Evolutionary conservation across 2,329 filamentous ascomycete genomes (phyloP).

Genomic region (Epichloe baconii): DNA sequence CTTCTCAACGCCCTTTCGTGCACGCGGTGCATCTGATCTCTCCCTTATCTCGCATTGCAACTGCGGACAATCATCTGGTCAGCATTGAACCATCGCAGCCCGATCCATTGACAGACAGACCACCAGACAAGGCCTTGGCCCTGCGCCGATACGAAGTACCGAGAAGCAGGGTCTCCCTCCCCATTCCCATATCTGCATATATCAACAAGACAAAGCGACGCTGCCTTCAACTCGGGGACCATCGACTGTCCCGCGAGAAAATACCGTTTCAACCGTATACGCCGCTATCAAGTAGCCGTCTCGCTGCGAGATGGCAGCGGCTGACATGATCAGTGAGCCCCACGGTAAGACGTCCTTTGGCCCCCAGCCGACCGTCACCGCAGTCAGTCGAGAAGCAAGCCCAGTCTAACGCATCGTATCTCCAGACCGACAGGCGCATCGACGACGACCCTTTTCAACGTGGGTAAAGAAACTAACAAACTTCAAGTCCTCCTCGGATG

Average conservation of each 20-base stretch:
- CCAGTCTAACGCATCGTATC: constrained; percentile 10
- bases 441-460: constrained; percentile 75
- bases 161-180: not conserved
- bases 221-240: not conserved
- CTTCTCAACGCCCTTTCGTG: too few species aligned
- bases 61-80: not conserved
- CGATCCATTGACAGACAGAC: not conserved
- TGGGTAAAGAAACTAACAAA: constrained; percentile 92
- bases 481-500: constrained; percentile 62
- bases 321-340: constrained; percentile 5
- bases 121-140: not conserved
- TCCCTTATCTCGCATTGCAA: not conserved
- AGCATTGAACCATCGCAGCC: not conserved
- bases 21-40: too few species aligned
- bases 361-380: too few species aligned
- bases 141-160: not conserved
- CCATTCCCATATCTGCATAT: not conserved
- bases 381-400: constrained; percentile 15
- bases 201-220: not conserved
- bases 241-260: not conserved
- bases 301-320: constrained; percentile 3
- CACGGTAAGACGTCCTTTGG: constrained; percentile 1
- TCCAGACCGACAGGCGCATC: constrained; percentile 52
- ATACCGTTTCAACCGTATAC: not conserved
- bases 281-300: not conserved